A percentile compares a stretch with the other conserved stretches of the same genome.
Evolutionary conservation across 495 filamentous ascomycete species (phyloP).

Genomic region (Lophium mytilinum): DNA sequence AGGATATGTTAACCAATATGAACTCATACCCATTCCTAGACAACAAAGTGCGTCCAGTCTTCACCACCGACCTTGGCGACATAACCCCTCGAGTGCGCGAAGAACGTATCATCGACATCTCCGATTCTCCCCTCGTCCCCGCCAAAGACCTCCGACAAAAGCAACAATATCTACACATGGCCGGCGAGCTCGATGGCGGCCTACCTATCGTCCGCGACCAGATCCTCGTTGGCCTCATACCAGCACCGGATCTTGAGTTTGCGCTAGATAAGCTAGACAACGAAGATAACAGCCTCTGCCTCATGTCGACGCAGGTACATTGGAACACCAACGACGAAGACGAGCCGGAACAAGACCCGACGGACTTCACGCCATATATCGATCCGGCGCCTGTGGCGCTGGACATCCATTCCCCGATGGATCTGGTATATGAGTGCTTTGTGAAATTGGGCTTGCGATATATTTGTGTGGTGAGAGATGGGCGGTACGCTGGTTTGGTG

Average conservation of each 20-base stretch:
- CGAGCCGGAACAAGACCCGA: constrained; percentile 50
- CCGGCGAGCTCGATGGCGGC: constrained; percentile 86
- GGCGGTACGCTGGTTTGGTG: constrained; percentile 81
- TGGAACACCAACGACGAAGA: constrained; percentile 45
- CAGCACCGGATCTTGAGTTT: constrained; percentile 89
- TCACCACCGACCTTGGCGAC: constrained; percentile 76
- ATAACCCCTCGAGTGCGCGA: constrained; percentile 68
- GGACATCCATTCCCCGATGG: constrained; percentile 85
- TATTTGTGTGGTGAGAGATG: constrained; percentile 79
- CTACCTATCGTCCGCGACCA: constrained; percentile 75
- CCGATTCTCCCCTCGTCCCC: constrained; percentile 63
- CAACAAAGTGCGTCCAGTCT: constrained; percentile 84
- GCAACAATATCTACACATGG: constrained; percentile 69
- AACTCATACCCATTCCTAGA: constrained; percentile 95
- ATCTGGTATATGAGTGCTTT: constrained; percentile 94
- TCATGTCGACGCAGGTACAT: constrained; percentile 63
- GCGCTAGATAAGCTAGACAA: constrained; percentile 74
- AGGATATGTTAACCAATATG: constrained; percentile 91
- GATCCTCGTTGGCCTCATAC: constrained; percentile 83
- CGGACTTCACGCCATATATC: constrained; percentile 84
- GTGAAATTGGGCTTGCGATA: constrained; percentile 89
- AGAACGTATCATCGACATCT: constrained; percentile 81
- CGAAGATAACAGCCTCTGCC: constrained; percentile 63
- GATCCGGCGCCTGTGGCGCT: constrained; percentile 85
- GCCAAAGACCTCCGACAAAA: constrained; percentile 69